Percentiles rank a stretch among this genome's conserved stretches.
phyloP scores from a whole-genome alignment of 441 rosid species.

The Adansonia grandidieri region DNA sequence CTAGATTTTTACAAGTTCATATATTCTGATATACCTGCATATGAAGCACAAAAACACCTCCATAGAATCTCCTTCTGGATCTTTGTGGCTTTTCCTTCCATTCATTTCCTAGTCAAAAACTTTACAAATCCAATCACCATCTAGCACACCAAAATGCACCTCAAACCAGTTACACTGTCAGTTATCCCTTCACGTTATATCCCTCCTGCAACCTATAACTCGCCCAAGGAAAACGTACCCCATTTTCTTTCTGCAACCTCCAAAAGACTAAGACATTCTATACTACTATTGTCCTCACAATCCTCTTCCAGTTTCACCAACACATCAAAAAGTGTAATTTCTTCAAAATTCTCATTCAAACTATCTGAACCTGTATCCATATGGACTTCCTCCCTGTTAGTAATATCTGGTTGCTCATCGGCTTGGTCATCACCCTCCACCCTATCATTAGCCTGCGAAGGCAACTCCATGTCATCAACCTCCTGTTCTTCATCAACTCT shows the following conservation, averaged over 20 bases:
- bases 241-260: conserved; percentile 47
- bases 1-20: neutral
- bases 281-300: conserved; percentile 24
- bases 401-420: neutral
- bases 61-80: neutral
- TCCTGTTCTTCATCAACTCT: neutral
- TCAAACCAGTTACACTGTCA: neutral
- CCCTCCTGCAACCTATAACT: conserved; percentile 8
- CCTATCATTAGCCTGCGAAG: neutral
- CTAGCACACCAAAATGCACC: neutral
- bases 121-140: neutral
- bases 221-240: conserved; percentile 41
- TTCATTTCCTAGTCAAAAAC: neutral
- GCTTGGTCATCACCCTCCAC: neutral
- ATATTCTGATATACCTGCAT: conserved; percentile 1
- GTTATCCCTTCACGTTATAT: neutral
- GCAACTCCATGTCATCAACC: neutral
- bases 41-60: neutral
- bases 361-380: neutral
- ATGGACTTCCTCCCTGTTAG: no score
- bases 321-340: conserved; percentile 34
- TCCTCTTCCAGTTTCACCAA: conserved; percentile 26
- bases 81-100: neutral
- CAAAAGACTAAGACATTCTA: conserved; percentile 34
- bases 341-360: neutral